Evolutionary conservation across 768 basidiomycete genomes (phyloP), one percentile per base, ranked within the genome.

Genomic region (Mycena leptocephala): DNA sequence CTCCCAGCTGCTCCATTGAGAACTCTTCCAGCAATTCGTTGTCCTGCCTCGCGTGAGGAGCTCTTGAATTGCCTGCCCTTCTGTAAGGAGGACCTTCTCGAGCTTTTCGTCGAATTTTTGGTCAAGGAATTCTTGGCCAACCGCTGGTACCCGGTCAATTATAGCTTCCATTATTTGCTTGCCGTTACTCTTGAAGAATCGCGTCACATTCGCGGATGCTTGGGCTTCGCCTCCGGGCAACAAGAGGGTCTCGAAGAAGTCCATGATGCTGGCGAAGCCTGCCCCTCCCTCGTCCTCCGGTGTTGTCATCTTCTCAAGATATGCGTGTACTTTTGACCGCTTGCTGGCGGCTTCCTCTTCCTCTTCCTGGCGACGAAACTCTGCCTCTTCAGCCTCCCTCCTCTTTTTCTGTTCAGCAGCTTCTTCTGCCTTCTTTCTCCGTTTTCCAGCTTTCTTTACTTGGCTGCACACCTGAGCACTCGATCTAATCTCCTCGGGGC

Each of bases 21-120:
- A 76, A 76, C 5, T 39, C 39, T 4, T 70, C 37, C 35, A 76
- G 39, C n/a, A 71, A 37, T 26, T 46, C 2, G 74, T 71, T 5
- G 3, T 26, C n/a, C 9, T 22, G 8, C 33, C 33, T 8, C 70
- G 62, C 1, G 75, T 72, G 6, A 76, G 37, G 22, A 56, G 53
- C 2, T 51, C 63, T 53, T 76, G 75, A 8, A 76, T 76, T 0
- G 75, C 75, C 30, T 66, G 48, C 2, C 75, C 75, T 35, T 76
- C 70, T 48, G 41, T 14, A n/a, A 48, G 30, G 32, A 70, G 59
- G 10, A 70, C 20, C 28, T 30, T 24, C 58, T 72, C 70, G 4
- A 76, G 33, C 22, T 30, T 30, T 4, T 58, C 28, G 18, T 65
- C 28, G 9, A 76, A 46, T 37, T 69, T 63, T 18, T 30, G 18